These are phyloP conservation scores for Fraxinus baroniana DNA, from an alignment of 305 asterid genomes.

Conservation along the genomic window DNA sequence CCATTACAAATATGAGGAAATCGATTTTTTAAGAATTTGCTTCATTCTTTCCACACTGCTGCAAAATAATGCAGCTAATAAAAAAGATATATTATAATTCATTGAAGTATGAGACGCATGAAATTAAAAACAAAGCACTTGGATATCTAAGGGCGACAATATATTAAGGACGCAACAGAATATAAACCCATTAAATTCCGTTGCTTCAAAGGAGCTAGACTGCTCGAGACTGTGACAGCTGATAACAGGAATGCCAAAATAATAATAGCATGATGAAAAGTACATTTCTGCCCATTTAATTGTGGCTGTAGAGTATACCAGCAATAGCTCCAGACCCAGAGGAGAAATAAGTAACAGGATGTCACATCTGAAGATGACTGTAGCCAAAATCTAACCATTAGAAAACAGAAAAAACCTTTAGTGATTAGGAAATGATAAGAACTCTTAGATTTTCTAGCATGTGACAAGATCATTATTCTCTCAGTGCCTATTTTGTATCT, in stretches of 20 bases:
- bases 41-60: not conserved
- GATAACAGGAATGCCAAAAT: not conserved
- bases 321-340: slow-evolving; percentile 74
- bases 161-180: not conserved
- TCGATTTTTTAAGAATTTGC: slow-evolving; percentile 4
- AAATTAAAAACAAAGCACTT: not conserved
- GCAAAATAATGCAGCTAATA: not conserved
- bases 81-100: not conserved
- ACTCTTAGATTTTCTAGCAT: slow-evolving; percentile 7
- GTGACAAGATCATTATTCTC: slow-evolving; percentile 14
- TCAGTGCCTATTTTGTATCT: not conserved
- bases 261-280: slow-evolving; percentile 8
- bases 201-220: not conserved
- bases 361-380: slow-evolving; percentile 88
- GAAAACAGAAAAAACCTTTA: slow-evolving; percentile 27
- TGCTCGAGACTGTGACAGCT: not conserved
- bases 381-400: slow-evolving; percentile 72
- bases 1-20: not conserved
- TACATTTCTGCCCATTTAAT: slow-evolving; percentile 10
- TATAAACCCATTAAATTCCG: not conserved
- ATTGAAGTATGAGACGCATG: not conserved
- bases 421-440: slow-evolving; percentile 5
- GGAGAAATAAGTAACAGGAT: slow-evolving; percentile 77
- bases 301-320: slow-evolving; percentile 55
- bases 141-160: not conserved